These are phyloP conservation scores for Hypomontagnella monticulosa DNA, from an alignment of 495 filamentous ascomycete species.

Conservation along the genomic window DNA sequence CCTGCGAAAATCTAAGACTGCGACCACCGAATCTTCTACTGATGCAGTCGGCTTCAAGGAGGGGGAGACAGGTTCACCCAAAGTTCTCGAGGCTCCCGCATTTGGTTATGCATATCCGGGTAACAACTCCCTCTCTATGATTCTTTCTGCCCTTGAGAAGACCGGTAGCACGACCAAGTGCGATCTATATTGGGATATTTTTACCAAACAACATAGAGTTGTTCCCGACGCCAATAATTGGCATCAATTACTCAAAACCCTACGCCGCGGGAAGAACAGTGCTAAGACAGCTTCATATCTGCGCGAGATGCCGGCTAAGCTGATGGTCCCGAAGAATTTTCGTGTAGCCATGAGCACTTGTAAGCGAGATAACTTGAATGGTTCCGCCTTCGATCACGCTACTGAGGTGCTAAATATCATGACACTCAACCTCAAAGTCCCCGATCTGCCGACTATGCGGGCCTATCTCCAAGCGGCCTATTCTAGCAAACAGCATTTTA, in stretches of 20 bases:
- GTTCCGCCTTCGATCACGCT: conserved; percentile 65
- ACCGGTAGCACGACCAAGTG: conserved; percentile 61
- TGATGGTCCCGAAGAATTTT: conserved; percentile 65
- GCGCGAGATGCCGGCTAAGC: conserved; percentile 54
- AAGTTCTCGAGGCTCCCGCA: conserved; percentile 20
- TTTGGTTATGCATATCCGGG: conserved; percentile 60
- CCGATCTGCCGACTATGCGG: conserved; percentile 55
- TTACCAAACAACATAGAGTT: conserved; percentile 66
- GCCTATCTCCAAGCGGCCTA: conserved; percentile 53
- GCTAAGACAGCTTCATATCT: conserved; percentile 63
- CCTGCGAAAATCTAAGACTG: conserved; percentile 55
- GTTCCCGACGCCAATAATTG: conserved; percentile 75
- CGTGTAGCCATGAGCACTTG: conserved; percentile 76
- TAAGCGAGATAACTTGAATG: conserved; percentile 74
- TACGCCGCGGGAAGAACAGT: conserved; percentile 71
- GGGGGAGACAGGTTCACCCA: not conserved
- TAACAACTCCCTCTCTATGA: conserved; percentile 74
- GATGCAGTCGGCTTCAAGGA: conserved; percentile 1
- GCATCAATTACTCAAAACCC: conserved; percentile 70
- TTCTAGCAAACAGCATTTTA: conserved; percentile 38
- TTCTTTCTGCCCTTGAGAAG: conserved; percentile 68
- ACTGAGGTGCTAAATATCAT: conserved; percentile 67
- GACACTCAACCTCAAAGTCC: conserved; percentile 50
- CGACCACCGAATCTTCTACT: conserved; percentile 1
- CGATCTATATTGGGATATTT: conserved; percentile 74